These are phyloP conservation scores for Syzygium oleosum DNA, from an alignment of 345 rosid genomes.

Conservation along the genomic window DNA sequence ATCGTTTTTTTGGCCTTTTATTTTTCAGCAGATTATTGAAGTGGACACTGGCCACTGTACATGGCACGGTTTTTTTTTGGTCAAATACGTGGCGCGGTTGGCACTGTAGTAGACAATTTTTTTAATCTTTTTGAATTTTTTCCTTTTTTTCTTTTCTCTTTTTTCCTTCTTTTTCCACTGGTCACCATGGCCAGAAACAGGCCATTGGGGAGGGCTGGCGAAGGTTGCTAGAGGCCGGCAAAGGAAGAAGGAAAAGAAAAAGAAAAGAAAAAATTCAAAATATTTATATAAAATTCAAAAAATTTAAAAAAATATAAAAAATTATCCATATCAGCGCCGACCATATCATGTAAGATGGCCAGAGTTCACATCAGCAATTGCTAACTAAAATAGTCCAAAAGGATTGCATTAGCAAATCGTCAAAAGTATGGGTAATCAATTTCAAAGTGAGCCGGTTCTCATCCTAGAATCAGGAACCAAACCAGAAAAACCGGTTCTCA, in stretches of 20 bases:
- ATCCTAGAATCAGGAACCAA: no score
- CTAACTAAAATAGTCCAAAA: rapidly evolving
- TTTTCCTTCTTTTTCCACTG: rapidly evolving
- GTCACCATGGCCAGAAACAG: rapidly evolving
- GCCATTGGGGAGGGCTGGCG: not conserved
- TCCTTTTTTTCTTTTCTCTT: no score
- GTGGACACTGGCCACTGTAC: rapidly evolving
- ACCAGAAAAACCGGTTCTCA: no score
- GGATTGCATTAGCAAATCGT: rapidly evolving
- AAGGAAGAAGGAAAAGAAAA: not conserved
- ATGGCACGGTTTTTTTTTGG: no score
- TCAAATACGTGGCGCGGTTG: no score
- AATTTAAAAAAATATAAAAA: no score
- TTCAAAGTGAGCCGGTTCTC: no score
- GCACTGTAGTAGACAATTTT: not conserved
- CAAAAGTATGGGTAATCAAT: not conserved
- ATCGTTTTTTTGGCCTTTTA: no score
- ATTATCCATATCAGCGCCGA: rapidly evolving
- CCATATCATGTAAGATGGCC: not conserved
- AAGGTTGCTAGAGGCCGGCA: not conserved
- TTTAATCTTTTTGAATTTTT: not conserved
- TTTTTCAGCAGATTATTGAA: no score
- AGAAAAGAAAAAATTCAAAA: not conserved
- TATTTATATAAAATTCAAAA: not conserved
- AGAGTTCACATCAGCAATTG: not conserved